phyloP scores from a whole-genome alignment of 441 rosid genomes.

The Capsella rubella region DNA sequence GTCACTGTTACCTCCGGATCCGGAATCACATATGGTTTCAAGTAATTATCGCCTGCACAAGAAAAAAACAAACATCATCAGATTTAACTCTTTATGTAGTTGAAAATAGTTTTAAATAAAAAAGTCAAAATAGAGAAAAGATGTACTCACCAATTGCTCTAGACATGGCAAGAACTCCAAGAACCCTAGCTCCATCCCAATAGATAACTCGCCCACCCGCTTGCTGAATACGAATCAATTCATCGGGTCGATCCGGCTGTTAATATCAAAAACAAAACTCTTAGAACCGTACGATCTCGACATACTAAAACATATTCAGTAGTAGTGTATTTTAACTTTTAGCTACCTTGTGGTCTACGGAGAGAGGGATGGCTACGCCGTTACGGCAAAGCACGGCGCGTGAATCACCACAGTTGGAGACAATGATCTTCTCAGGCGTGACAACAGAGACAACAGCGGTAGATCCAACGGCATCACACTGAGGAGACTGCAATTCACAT shows the following conservation, averaged over 20 bases:
- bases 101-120: no score
- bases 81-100: neutral
- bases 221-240: slow-evolving; percentile 67
- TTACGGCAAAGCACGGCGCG: slow-evolving; percentile 88
- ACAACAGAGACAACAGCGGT: slow-evolving; percentile 85
- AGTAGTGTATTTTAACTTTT: neutral
- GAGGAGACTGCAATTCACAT: slow-evolving; percentile 83
- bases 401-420: slow-evolving; percentile 92
- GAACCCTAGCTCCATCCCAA: slow-evolving; percentile 92
- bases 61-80: neutral
- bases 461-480: slow-evolving; percentile 92
- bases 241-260: slow-evolving; percentile 97
- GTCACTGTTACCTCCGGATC: slow-evolving; percentile 84
- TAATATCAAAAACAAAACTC: neutral
- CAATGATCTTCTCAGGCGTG: slow-evolving; percentile 69
- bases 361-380: slow-evolving; percentile 76
- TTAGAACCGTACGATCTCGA: neutral
- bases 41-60: slow-evolving; percentile 67
- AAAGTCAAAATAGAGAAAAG: neutral
- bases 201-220: slow-evolving; percentile 94
- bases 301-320: neutral
- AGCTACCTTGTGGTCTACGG: slow-evolving; percentile 83
- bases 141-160: slow-evolving; percentile 73
- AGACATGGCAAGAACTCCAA: slow-evolving; percentile 95
- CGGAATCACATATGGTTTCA: slow-evolving; percentile 86